Conservation (phyloP, 441 rosid species). For the Hura crepitans region DNA sequence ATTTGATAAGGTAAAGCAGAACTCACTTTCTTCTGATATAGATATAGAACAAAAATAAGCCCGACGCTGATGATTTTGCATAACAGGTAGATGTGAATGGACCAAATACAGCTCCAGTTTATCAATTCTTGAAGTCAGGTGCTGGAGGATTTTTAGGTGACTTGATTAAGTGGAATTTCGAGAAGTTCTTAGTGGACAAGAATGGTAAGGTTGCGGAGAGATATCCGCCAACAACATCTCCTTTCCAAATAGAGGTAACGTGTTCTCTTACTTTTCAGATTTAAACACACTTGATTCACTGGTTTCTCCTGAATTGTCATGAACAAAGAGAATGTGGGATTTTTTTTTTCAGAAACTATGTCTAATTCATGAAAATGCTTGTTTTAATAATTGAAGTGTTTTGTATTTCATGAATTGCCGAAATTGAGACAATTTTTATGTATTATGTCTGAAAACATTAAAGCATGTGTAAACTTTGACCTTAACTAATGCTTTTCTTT, state of each 20-base stretch:
- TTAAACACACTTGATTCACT: slow-evolving; percentile 7
- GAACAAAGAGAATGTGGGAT: background rate
- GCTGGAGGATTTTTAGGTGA: slow-evolving; percentile 78
- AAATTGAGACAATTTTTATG: background rate
- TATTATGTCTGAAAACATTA: too few relatives aligned
- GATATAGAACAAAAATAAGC: background rate
- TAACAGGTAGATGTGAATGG: slow-evolving; percentile 83
- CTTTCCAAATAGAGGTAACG: slow-evolving; percentile 68
- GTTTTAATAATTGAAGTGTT: too few relatives aligned
- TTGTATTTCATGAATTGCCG: background rate
- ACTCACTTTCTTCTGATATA: background rate
- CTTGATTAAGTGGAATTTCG: slow-evolving; percentile 86
- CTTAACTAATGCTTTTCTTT: background rate
- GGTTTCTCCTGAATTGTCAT: background rate
- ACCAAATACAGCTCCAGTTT: slow-evolving; percentile 64
- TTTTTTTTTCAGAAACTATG: background rate
- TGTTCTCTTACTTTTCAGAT: background rate
- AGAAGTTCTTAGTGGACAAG: slow-evolving; percentile 75
- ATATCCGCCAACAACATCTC: slow-evolving; percentile 76
- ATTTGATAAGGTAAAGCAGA: slow-evolving; percentile 54
- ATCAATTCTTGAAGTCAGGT: slow-evolving; percentile 76
- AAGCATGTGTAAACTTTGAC: too few relatives aligned
- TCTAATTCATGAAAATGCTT: background rate
- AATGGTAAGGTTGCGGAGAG: slow-evolving; percentile 75
- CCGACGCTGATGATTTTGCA: background rate